Evolutionary conservation across 2,329 filamentous ascomycete genomes (phyloP).

Genomic region (Clarireedia monteithiana): DNA sequence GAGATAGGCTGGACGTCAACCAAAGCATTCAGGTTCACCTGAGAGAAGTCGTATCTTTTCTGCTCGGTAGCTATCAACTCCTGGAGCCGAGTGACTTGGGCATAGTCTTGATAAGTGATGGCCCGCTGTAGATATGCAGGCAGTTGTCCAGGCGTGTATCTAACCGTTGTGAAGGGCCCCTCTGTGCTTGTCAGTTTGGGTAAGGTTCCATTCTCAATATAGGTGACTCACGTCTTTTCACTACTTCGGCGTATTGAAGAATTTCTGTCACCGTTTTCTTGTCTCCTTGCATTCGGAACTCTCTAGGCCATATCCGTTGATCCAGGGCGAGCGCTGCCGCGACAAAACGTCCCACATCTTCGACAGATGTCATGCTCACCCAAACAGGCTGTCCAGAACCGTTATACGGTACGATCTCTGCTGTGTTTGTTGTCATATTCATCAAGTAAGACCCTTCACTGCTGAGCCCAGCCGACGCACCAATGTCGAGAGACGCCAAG

Average conservation of each 20-base stretch:
- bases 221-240: slow-evolving; percentile 39
- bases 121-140: slow-evolving; percentile 15
- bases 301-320: slow-evolving; percentile 53
- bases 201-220: background rate
- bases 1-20: slow-evolving; percentile 40
- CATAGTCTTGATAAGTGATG: slow-evolving; percentile 34
- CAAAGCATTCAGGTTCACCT: slow-evolving; percentile 51
- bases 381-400: slow-evolving; percentile 41
- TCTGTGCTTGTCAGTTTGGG: slow-evolving; percentile 6
- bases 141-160: slow-evolving; percentile 19
- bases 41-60: slow-evolving; percentile 57
- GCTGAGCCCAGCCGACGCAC: slow-evolving; percentile 43
- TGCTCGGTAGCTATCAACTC: slow-evolving; percentile 60
- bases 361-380: slow-evolving; percentile 60
- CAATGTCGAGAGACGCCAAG: slow-evolving; percentile 51
- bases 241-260: slow-evolving; percentile 40
- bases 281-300: slow-evolving; percentile 64
- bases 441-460: slow-evolving; percentile 58
- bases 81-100: slow-evolving; percentile 46
- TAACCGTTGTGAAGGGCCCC: slow-evolving; percentile 16
- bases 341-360: slow-evolving; percentile 64
- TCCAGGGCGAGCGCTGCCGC: slow-evolving; percentile 60
- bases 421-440: slow-evolving; percentile 48
- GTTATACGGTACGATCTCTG: slow-evolving; percentile 53
- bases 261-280: slow-evolving; percentile 53